Evolutionary conservation across 495 filamentous ascomycete genomes (phyloP).

Genomic region (Podospora australis): DNA sequence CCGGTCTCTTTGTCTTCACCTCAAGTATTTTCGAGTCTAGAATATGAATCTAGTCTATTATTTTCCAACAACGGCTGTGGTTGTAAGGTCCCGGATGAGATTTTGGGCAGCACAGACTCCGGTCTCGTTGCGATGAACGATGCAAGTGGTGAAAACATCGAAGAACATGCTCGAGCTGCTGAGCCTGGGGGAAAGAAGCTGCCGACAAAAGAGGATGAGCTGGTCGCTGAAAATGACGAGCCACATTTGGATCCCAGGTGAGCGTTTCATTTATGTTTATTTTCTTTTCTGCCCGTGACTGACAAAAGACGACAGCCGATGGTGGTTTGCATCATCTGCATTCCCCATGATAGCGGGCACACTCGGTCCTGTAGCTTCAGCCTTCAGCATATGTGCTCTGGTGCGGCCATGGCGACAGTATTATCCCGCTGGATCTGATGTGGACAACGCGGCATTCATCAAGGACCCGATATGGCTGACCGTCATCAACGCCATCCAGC

Average conservation of each 20-base stretch:
- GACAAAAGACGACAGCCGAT: slow-evolving; percentile 42
- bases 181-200: slow-evolving; percentile 12
- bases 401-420: slow-evolving; percentile 66
- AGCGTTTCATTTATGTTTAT: slow-evolving; percentile 1
- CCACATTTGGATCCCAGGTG: slow-evolving; percentile 52
- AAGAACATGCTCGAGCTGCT: slow-evolving; percentile 14
- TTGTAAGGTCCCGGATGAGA: background rate
- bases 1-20: no score
- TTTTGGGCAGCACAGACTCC: no score
- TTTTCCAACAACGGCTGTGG: no score
- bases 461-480: slow-evolving; percentile 67
- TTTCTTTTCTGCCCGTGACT: background rate
- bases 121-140: no score
- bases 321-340: slow-evolving; percentile 82
- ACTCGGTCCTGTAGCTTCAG: slow-evolving; percentile 73
- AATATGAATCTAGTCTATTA: background rate
- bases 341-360: slow-evolving; percentile 79
- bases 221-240: slow-evolving; percentile 28
- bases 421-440: slow-evolving; percentile 42
- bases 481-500: slow-evolving; percentile 66
- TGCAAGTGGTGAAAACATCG: slow-evolving; percentile 21
- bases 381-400: slow-evolving; percentile 75
- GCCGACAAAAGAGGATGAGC: slow-evolving; percentile 15
- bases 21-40: no score
- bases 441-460: slow-evolving; percentile 46